Percentiles rank a stretch among this genome's conserved stretches.
Conservation (phyloP, 2,329 filamentous ascomycete species). For the Ascosphaera aggregata region DNA sequence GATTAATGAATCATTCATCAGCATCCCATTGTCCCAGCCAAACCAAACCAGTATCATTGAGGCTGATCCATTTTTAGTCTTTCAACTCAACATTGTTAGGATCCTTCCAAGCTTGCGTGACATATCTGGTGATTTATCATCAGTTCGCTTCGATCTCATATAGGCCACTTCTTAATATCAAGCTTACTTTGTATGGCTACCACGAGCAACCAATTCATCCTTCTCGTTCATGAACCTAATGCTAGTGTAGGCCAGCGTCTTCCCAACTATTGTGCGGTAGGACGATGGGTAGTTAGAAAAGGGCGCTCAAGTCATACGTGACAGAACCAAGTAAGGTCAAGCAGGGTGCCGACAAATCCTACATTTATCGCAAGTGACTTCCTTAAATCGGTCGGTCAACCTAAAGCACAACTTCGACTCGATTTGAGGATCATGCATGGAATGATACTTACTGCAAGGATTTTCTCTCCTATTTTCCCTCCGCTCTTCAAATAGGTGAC, state of each 20-base stretch:
- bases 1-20: no score
- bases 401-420: neutral
- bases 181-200: conserved; percentile 44
- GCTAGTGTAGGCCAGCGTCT: conserved; percentile 39
- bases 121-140: no score
- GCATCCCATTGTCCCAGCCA: no score
- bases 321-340: no score
- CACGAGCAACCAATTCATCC: conserved; percentile 36
- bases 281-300: no score
- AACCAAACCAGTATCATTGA: no score
- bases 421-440: neutral
- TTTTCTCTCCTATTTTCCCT: conserved; percentile 36
- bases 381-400: conserved; percentile 14
- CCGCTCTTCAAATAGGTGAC: conserved; percentile 42
- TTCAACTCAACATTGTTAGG: conserved; percentile 34
- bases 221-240: conserved; percentile 36
- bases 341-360: conserved; percentile 8
- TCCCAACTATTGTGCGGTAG: conserved; percentile 34
- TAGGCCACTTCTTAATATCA: neutral
- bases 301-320: no score
- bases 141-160: neutral
- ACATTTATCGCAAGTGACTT: conserved; percentile 44
- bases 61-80: conserved; percentile 14
- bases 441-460: conserved; percentile 24
- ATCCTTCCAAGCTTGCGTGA: conserved; percentile 37